Conservation (phyloP, 2,329 filamentous ascomycete genomes). For the Aspergillus niger region DNA sequence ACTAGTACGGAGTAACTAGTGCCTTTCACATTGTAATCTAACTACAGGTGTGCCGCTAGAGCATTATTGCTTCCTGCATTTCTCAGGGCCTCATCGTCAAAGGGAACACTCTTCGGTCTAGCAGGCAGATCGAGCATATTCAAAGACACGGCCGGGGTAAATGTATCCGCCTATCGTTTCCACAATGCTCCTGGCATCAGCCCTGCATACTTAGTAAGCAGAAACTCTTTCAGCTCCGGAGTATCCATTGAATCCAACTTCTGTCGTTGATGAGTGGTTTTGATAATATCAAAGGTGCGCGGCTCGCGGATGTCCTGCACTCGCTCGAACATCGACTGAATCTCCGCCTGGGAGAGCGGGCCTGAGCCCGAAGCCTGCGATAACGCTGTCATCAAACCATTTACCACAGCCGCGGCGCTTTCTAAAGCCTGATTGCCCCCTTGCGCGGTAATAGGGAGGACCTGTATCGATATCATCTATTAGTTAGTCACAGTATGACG, state of each 20-base stretch:
- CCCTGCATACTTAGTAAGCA: conserved; percentile 25
- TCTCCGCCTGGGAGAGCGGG: background rate
- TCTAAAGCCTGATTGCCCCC: conserved; percentile 39
- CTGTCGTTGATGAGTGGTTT: conserved; percentile 3
- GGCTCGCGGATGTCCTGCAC: conserved; percentile 6
- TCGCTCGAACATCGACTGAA: conserved; percentile 10
- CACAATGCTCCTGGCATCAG: background rate
- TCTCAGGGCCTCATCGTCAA: background rate
- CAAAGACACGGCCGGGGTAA: background rate
- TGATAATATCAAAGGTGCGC: background rate
- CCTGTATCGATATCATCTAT: conserved; percentile 8
- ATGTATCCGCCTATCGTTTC: background rate
- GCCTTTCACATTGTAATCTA: background rate
- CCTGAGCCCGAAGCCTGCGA: background rate
- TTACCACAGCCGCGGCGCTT: conserved; percentile 31
- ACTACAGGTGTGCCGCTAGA: background rate
- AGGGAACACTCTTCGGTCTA: background rate
- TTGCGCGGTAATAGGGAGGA: conserved; percentile 27
- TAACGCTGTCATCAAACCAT: background rate
- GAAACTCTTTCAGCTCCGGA: conserved; percentile 9
- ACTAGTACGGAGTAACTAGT: background rate
- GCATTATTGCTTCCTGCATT: background rate
- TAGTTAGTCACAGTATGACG: background rate
- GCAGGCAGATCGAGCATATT: background rate
- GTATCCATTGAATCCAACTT: conserved; percentile 15